Conservation (phyloP, 2,329 filamentous ascomycete genomes). For the Boeremia exigua region DNA sequence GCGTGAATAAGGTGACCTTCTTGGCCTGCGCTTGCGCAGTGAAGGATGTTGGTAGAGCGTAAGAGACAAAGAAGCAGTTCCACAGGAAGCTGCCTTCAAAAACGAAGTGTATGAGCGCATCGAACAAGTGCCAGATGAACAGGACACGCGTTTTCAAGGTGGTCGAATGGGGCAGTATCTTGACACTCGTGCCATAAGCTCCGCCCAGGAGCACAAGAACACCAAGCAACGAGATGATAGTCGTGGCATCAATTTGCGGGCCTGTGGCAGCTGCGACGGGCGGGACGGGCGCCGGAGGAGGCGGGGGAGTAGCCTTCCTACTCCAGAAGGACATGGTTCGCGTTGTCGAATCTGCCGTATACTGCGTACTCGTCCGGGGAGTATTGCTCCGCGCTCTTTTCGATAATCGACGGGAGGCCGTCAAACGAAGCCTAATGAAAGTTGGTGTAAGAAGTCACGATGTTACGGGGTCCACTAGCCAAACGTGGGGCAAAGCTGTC, state of each 20-base stretch:
- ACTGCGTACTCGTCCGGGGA: slow-evolving; percentile 7
- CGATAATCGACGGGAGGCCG: background rate
- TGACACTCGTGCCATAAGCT: slow-evolving; percentile 58
- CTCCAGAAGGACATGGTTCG: slow-evolving; percentile 32
- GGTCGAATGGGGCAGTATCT: slow-evolving; percentile 60
- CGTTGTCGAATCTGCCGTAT: slow-evolving; percentile 5
- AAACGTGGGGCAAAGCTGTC: slow-evolving; percentile 18
- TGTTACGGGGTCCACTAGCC: slow-evolving; percentile 31
- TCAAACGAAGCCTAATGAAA: slow-evolving; percentile 10
- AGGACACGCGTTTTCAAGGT: slow-evolving; percentile 71
- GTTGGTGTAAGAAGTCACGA: slow-evolving; percentile 17
- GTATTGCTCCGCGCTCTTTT: slow-evolving; percentile 2
- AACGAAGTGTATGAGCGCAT: slow-evolving; percentile 87
- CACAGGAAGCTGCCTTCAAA: slow-evolving; percentile 92
- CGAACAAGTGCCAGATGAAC: slow-evolving; percentile 95
- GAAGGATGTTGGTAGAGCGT: slow-evolving; percentile 51
- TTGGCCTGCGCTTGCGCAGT: slow-evolving; percentile 34
- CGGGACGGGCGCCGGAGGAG: slow-evolving; percentile 65
- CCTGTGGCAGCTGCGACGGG: slow-evolving; percentile 60
- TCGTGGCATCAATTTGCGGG: slow-evolving; percentile 55
- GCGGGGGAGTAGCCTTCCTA: slow-evolving; percentile 51
- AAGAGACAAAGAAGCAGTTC: slow-evolving; percentile 84
- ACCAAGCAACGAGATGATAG: slow-evolving; percentile 61
- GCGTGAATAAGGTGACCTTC: slow-evolving; percentile 50
- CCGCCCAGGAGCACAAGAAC: slow-evolving; percentile 61